Conservation (phyloP, 306 rosid species). For the Gynostemma pentaphyllum region DNA sequence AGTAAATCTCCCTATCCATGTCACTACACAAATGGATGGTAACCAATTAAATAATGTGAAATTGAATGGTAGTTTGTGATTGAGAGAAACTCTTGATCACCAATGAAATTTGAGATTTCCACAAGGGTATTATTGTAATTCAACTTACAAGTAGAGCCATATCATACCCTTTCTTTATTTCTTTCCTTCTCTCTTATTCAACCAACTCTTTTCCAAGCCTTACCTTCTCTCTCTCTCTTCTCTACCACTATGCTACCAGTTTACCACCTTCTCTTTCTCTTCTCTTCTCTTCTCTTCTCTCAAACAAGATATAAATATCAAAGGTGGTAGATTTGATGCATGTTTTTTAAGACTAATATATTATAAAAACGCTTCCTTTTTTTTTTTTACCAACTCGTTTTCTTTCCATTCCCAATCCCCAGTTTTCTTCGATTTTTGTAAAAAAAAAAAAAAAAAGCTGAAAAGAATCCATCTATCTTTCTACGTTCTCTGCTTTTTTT, state of each 20-base stretch:
- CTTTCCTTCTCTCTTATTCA: not conserved
- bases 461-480: too few species aligned
- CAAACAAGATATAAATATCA: not conserved
- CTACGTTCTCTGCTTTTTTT: not conserved
- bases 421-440: not conserved
- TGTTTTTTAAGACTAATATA: not conserved
- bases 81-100: not conserved
- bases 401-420: not conserved
- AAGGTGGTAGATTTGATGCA: not conserved
- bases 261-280: conserved; percentile 8
- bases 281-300: too few species aligned
- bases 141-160: not conserved
- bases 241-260: conserved; percentile 3
- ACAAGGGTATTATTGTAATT: not conserved
- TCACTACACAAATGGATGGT: not conserved
- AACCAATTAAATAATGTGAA: not conserved
- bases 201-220: not conserved
- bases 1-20: not conserved
- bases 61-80: not conserved
- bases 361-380: not conserved
- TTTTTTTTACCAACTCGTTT: not conserved
- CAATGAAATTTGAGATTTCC: not conserved
- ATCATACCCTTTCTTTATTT: not conserved
- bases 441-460: too few species aligned
- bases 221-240: not conserved